Conservation (phyloP, 108 stramenopile genomes). For the Aurantiochytrium sp. region DNA sequence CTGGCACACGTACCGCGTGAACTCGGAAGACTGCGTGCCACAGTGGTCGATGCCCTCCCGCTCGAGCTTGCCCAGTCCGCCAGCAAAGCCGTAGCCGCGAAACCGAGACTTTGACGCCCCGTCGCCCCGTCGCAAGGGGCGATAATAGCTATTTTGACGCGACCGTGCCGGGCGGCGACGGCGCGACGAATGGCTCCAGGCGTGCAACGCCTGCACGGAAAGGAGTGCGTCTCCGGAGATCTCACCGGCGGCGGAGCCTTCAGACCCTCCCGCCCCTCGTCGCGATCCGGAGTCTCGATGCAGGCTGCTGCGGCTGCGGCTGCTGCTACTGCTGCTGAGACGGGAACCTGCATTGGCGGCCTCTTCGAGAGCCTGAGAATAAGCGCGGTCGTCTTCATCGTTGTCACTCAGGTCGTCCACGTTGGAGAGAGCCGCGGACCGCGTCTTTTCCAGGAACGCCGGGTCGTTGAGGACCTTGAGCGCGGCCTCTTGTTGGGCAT, state of each 20-base stretch:
- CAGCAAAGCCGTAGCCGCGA: not conserved
- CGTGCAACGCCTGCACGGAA: no score
- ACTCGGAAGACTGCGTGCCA: not conserved
- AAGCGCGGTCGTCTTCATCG: not conserved
- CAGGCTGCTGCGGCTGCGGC: no score
- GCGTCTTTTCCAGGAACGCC: not conserved
- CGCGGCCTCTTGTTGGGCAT: not conserved
- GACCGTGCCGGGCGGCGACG: not conserved
- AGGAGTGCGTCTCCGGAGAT: no score
- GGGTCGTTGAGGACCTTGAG: not conserved
- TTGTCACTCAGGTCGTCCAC: not conserved
- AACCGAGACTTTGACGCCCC: not conserved
- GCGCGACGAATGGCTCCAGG: no score
- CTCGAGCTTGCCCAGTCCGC: not conserved
- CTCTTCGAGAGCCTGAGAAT: no score
- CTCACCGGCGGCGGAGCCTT: no score
- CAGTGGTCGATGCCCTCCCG: not conserved
- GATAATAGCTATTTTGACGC: not conserved
- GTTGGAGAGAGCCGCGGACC: not conserved
- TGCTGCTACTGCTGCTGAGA: not conserved
- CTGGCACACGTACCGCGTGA: not conserved
- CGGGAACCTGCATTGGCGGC: no score
- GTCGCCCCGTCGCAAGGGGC: not conserved
- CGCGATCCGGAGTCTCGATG: no score
- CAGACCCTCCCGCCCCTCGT: no score